Evolutionary conservation across 257 asterid species (phyloP).

Genomic region (Marsdenia floribunda): DNA sequence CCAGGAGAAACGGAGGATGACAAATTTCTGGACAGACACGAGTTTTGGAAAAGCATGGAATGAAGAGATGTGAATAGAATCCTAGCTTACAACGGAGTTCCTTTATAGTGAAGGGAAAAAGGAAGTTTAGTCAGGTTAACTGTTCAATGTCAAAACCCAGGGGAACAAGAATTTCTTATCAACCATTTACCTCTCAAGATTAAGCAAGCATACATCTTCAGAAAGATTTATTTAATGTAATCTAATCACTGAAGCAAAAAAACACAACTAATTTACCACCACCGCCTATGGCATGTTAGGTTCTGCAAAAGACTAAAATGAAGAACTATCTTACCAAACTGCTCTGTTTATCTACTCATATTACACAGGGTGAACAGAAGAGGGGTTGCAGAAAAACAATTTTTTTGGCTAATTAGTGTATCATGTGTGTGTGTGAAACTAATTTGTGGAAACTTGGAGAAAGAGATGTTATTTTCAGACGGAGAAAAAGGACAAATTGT

Average conservation of each 20-base stretch:
- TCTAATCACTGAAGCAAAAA: no score
- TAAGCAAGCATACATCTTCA: no score
- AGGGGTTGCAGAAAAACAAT: background rate
- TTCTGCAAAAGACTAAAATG: background rate
- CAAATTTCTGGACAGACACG: background rate
- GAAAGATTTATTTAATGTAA: no score
- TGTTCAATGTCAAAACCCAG: background rate
- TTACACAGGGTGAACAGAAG: background rate
- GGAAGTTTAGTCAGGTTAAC: background rate
- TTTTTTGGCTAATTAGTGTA: no score
- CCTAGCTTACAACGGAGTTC: background rate
- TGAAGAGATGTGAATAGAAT: background rate
- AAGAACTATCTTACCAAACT: background rate
- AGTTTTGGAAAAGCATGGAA: no score
- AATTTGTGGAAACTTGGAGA: background rate
- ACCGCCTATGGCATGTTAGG: background rate
- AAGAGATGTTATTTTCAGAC: background rate
- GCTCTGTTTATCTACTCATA: background rate
- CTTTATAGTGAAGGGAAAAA: background rate
- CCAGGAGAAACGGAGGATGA: background rate
- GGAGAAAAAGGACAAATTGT: background rate
- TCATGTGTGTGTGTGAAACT: no score
- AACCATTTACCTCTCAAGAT: no score
- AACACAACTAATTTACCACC: background rate
- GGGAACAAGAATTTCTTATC: no score